phyloP scores from a whole-genome alignment of 768 basidiomycete genomes.

The Neoboletus brunneissimus region DNA sequence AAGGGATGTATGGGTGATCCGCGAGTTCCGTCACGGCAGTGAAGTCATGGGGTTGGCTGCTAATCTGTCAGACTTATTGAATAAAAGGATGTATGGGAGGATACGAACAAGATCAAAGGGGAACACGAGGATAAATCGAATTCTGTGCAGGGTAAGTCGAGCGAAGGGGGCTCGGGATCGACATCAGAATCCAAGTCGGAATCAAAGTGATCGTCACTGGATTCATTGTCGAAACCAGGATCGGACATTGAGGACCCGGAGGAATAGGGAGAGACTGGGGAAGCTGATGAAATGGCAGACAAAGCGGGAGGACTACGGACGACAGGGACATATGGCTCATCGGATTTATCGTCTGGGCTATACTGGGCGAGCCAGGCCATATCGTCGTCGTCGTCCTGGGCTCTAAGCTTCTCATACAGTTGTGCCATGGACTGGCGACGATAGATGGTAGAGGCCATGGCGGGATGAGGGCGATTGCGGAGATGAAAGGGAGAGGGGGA shows the following conservation, averaged over 20 bases:
- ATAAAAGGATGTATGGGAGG: not conserved
- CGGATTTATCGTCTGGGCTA: constrained; percentile 33
- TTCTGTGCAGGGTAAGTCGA: constrained; percentile 12
- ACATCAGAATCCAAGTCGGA: constrained; percentile 33
- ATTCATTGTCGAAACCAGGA: constrained; percentile 22
- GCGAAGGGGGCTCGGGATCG: constrained; percentile 23
- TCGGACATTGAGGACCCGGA: constrained; percentile 20
- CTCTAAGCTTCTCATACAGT: constrained; percentile 34
- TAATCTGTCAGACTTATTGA: constrained; percentile 13
- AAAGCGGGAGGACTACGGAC: constrained; percentile 19
- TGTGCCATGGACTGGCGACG: constrained; percentile 37
- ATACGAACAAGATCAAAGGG: constrained; percentile 28
- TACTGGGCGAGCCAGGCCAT: constrained; percentile 36
- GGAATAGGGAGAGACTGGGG: constrained; percentile 25
- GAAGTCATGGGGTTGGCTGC: constrained; percentile 18
- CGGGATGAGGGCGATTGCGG: constrained; percentile 11
- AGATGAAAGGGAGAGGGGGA: constrained; percentile 16
- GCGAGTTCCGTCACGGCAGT: not conserved
- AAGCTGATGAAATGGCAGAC: constrained; percentile 30
- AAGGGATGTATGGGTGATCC: constrained; percentile 17
- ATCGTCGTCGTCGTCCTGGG: constrained; percentile 35
- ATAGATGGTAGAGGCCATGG: constrained; percentile 32
- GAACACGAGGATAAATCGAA: constrained; percentile 6
- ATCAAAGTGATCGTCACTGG: constrained; percentile 22
- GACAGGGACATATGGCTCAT: constrained; percentile 23